These are phyloP conservation scores for Cymbopogon citratus DNA, from an alignment of 176 grass and related monocot species.

Conservation along the genomic window DNA sequence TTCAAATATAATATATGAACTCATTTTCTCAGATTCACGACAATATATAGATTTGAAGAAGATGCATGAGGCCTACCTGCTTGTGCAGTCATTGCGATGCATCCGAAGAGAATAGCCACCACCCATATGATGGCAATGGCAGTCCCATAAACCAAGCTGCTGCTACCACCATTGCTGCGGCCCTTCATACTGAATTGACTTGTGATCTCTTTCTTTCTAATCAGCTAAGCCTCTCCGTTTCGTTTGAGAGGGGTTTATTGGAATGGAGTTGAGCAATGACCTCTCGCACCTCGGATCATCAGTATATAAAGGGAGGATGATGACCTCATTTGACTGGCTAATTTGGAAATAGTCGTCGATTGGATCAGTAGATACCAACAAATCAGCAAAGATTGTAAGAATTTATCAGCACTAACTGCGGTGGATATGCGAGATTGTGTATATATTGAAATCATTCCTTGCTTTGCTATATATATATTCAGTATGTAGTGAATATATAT, in stretches of 20 bases:
- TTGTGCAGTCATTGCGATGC: neutral
- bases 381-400: too few relatives aligned
- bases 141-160: neutral
- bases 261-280: neutral
- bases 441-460: too few relatives aligned
- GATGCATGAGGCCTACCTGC: too few relatives aligned
- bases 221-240: neutral
- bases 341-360: neutral
- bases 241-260: neutral
- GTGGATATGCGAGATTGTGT: too few relatives aligned
- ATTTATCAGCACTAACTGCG: too few relatives aligned
- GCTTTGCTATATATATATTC: too few relatives aligned
- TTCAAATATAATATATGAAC: neutral
- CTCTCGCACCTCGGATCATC: neutral
- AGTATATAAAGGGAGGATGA: neutral
- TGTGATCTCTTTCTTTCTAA: neutral
- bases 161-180: neutral
- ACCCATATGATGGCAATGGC: too few relatives aligned
- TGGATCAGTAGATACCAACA: too few relatives aligned
- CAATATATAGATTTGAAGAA: too few relatives aligned
- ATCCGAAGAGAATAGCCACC: neutral
- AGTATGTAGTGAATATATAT: too few relatives aligned
- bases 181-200: too few relatives aligned
- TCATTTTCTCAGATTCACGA: neutral
- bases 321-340: neutral